phyloP scores from a whole-genome alignment of 192 early-diverging fungal genomes.

The Backusella macrospora region DNA sequence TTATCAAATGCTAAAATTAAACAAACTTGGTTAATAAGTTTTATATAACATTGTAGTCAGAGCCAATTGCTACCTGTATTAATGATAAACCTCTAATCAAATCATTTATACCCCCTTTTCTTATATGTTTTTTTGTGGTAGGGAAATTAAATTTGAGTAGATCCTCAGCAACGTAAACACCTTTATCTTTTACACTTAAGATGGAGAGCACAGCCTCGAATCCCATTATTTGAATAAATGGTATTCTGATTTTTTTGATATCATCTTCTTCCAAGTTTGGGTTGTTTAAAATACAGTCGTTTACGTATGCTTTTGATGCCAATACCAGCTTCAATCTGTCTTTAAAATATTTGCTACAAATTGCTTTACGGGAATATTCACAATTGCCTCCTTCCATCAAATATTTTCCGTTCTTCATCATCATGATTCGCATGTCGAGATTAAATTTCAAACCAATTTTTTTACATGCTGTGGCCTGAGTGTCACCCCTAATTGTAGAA shows the following conservation, averaged over 20 bases:
- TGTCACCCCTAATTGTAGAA: background rate
- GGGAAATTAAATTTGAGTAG: background rate
- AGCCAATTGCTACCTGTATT: background rate
- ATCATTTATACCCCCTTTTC: background rate
- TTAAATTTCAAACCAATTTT: background rate
- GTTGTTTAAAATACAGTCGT: background rate
- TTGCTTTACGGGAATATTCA: background rate
- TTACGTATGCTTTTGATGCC: conserved; percentile 2
- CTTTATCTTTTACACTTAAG: background rate
- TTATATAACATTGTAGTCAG: background rate
- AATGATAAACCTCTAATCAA: background rate
- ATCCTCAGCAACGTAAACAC: background rate
- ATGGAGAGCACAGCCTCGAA: background rate
- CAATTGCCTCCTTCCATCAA: background rate
- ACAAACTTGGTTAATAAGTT: background rate
- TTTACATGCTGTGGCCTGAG: background rate
- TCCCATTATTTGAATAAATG: background rate
- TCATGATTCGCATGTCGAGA: conserved; percentile 1
- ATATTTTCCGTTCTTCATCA: background rate
- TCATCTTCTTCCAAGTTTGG: conserved; percentile 1
- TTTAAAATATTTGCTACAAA: background rate
- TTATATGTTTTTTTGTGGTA: conserved; percentile 3
- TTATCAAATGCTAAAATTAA: background rate
- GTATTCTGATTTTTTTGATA: background rate
- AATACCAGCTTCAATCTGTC: conserved; percentile 1